These are phyloP conservation scores for Cyclanthera cordifolia DNA, from an alignment of 306 rosid genomes.

Conservation along the genomic window DNA sequence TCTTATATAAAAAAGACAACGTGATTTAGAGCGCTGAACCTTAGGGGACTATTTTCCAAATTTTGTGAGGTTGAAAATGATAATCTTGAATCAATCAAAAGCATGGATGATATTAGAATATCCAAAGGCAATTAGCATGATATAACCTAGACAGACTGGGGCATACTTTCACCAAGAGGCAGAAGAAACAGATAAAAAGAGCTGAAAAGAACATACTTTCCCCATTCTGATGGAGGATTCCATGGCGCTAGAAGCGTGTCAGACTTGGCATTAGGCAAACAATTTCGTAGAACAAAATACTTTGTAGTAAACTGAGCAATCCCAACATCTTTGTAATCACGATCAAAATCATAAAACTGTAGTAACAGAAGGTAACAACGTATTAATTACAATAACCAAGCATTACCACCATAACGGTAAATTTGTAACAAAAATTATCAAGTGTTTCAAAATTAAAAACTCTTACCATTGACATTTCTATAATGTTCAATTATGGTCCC, in stretches of 20 bases:
- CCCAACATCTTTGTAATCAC: constrained; percentile 95
- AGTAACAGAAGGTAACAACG: not conserved
- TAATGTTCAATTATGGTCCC: no score
- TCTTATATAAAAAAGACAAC: not conserved
- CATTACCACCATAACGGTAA: not conserved
- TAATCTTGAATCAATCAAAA: constrained; percentile 7
- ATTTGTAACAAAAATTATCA: constrained; percentile 10
- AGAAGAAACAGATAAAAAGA: constrained; percentile 13
- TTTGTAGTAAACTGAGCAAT: constrained; percentile 88
- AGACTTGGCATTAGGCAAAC: constrained; percentile 77
- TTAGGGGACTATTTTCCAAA: not conserved
- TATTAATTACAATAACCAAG: not conserved
- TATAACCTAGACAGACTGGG: not conserved
- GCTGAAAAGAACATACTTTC: constrained; percentile 49
- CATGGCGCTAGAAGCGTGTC: constrained; percentile 97
- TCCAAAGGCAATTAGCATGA: not conserved
- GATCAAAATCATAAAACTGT: constrained; percentile 88
- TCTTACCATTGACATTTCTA: no score
- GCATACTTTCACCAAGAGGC: constrained; percentile 15
- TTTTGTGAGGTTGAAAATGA: not conserved
- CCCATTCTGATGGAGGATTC: constrained; percentile 93
- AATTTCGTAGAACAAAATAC: constrained; percentile 84
- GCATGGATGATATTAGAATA: not conserved
- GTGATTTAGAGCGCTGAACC: not conserved
- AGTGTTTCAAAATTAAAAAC: no score